phyloP scores from a whole-genome alignment of 192 early-diverging fungal genomes.

The Coemansia erecta region DNA sequence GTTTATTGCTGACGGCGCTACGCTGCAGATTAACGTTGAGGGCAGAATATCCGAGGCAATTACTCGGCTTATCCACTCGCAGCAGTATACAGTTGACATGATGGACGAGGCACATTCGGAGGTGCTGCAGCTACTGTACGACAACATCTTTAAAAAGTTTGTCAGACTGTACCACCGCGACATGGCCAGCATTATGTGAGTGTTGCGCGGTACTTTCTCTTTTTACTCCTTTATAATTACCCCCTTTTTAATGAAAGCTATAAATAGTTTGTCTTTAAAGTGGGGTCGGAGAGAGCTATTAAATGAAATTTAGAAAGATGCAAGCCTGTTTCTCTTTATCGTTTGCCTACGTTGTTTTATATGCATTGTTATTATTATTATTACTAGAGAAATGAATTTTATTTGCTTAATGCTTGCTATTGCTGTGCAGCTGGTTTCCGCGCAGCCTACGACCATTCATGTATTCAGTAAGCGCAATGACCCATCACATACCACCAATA shows the following conservation, averaged over 20 bases:
- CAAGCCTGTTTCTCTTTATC: not conserved
- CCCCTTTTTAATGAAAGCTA: not conserved
- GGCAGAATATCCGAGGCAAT: conserved; percentile 48
- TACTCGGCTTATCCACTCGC: conserved; percentile 45
- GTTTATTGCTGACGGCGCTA: conserved; percentile 53
- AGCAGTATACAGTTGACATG: conserved; percentile 56
- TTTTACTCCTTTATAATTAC: not conserved
- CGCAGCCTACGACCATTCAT: not conserved
- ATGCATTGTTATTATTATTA: not conserved
- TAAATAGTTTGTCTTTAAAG: not conserved
- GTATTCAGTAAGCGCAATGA: not conserved
- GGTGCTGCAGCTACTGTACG: conserved; percentile 55
- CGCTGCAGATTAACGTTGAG: conserved; percentile 52
- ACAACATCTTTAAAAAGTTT: conserved; percentile 57
- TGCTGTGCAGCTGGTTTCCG: not conserved
- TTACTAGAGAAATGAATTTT: too few species aligned
- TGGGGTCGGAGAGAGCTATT: not conserved
- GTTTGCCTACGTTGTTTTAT: not conserved
- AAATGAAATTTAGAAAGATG: not conserved
- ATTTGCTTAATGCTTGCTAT: not conserved
- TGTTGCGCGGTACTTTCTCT: not conserved
- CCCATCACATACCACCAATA: not conserved
- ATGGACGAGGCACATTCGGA: conserved; percentile 57
- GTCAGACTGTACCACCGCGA: conserved; percentile 54
- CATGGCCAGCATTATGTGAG: conserved; percentile 38